Percentiles rank a stretch among this genome's conserved stretches.
These are phyloP conservation scores for Rosa lucieae DNA, from an alignment of 306 rosid species.

Conservation along the genomic window DNA sequence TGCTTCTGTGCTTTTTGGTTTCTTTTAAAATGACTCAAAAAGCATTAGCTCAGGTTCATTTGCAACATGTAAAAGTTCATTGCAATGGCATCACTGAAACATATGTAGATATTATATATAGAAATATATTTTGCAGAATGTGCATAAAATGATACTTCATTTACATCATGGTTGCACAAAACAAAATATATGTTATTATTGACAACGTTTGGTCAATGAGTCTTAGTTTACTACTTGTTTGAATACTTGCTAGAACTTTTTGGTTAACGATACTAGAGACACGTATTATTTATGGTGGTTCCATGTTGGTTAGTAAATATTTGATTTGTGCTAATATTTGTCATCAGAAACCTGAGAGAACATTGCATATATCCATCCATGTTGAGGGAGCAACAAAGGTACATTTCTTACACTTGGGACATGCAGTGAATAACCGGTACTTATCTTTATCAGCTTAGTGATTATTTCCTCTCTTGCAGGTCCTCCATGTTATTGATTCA, in stretches of 20 bases:
- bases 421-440: neutral
- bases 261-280: neutral
- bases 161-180: neutral
- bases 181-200: neutral
- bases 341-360: conserved; percentile 84
- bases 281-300: neutral
- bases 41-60: neutral
- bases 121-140: neutral
- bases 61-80: neutral
- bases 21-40: neutral
- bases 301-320: neutral
- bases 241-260: neutral
- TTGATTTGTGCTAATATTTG: conserved; percentile 32
- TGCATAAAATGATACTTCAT: neutral
- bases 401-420: conserved; percentile 24
- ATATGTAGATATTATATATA: neutral
- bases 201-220: neutral
- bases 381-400: conserved; percentile 99
- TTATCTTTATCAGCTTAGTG: conserved; percentile 1
- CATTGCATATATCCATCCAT: conserved; percentile 68
- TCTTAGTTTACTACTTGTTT: neutral
- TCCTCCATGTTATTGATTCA: conserved; percentile 76
- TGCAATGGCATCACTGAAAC: neutral
- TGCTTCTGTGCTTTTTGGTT: neutral
- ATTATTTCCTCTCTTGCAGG: conserved; percentile 46